Evolutionary conservation across 2,329 filamentous ascomycete species (phyloP).

Genomic region (Aspergillus felis): DNA sequence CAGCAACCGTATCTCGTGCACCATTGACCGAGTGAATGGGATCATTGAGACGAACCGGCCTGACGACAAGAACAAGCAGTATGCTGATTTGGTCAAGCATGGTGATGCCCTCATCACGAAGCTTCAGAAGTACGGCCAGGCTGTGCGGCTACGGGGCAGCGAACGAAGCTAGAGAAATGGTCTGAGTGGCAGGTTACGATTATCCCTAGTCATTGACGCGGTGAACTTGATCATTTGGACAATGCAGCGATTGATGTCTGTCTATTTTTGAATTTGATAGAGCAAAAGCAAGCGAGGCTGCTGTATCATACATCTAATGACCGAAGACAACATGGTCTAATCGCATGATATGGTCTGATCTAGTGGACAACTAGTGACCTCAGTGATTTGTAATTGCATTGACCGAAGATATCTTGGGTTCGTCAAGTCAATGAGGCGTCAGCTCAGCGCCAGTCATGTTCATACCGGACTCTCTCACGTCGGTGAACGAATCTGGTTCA

Average conservation of each 20-base stretch:
- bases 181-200: constrained; percentile 1
- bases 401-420: too few species aligned
- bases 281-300: constrained; percentile 20
- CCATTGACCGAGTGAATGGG: constrained; percentile 93
- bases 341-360: not conserved
- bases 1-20: constrained; percentile 88
- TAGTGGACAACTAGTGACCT: not conserved
- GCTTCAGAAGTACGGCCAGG: constrained; percentile 97
- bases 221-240: not conserved
- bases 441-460: too few species aligned
- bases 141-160: constrained; percentile 87
- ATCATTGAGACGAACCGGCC: constrained; percentile 97
- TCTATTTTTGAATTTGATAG: constrained; percentile 5
- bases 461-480: not conserved
- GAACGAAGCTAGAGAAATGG: constrained; percentile 65
- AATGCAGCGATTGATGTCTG: constrained; percentile 2
- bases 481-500: not conserved
- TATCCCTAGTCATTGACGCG: not conserved
- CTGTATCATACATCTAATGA: constrained; percentile 23
- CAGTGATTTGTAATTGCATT: not conserved
- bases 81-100: constrained; percentile 95
- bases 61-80: constrained; percentile 99
- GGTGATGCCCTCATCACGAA: constrained; percentile 98
- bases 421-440: too few species aligned
- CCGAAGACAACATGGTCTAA: constrained; percentile 12